These are phyloP conservation scores for Candida neerlandica DNA, from an alignment of 1,139 yeast species.

Conservation along the genomic window DNA sequence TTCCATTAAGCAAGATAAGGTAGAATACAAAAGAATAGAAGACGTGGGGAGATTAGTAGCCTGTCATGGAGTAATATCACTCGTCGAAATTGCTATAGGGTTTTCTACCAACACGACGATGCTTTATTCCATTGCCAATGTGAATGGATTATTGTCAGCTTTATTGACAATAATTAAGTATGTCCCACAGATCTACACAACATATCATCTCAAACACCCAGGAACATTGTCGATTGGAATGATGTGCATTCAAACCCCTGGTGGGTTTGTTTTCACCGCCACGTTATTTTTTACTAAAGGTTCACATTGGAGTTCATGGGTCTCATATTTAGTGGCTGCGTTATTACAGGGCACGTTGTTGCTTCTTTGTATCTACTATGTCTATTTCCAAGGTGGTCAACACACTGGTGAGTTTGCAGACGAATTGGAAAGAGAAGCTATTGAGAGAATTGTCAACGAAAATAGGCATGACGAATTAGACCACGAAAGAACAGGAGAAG, in stretches of 20 bases:
- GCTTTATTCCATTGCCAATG: slow-evolving; percentile 50
- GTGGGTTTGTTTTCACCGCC: slow-evolving; percentile 78
- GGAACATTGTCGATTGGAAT: slow-evolving; percentile 80
- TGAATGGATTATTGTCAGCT: slow-evolving; percentile 66
- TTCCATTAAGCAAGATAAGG: slow-evolving; percentile 49
- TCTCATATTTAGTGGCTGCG: slow-evolving; percentile 78
- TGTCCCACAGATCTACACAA: slow-evolving; percentile 78
- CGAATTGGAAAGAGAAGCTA: slow-evolving; percentile 31
- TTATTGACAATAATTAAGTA: slow-evolving; percentile 69
- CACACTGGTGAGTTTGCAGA: slow-evolving; percentile 24
- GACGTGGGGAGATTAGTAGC: slow-evolving; percentile 43
- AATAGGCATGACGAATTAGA: slow-evolving; percentile 20
- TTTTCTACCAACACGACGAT: slow-evolving; percentile 23
- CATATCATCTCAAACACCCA: slow-evolving; percentile 68
- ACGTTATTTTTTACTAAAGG: slow-evolving; percentile 73
- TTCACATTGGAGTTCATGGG: slow-evolving; percentile 86
- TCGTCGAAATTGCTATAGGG: slow-evolving; percentile 36
- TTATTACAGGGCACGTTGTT: slow-evolving; percentile 51
- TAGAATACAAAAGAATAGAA: slow-evolving; percentile 46
- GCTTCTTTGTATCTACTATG: slow-evolving; percentile 41
- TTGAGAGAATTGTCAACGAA: slow-evolving; percentile 36
- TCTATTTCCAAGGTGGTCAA: slow-evolving; percentile 26
- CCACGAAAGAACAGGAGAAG: background rate
- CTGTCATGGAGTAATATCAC: slow-evolving; percentile 37
- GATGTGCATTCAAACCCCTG: slow-evolving; percentile 91